Base-by-base conservation (phyloP, 2,329 filamentous ascomycete species). In the Talaromyces sp. region DNA sequence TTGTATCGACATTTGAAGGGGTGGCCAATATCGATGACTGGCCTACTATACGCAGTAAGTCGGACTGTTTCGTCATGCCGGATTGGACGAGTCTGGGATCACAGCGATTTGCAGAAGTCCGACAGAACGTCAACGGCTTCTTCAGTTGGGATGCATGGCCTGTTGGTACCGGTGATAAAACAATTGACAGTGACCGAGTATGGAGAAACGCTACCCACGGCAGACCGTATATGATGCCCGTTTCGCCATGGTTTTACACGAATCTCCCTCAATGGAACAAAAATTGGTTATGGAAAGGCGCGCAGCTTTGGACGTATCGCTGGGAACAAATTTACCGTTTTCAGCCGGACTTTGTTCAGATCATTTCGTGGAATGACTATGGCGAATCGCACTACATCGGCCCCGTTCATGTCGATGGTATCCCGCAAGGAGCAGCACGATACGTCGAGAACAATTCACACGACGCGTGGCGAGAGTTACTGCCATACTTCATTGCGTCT, bases 231-330 rank as follows among this genome's bases (percentile, higher is more conserved):
- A 84, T 86, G 79, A 84, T 84, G 82, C 80, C 83, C 2, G 81
- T 86, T 8, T 83, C 82, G 0, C 84, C 85, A 0, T 87, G 84
- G 85, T 85, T 81, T 72, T 84, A 75, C 73, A 87, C 87, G 61
- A 84, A 87, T 66, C 76, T 88, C 75, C 80, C 83, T 0, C 74
- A 78, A 8, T 88, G 81, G 69, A 74, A 78, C 59, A 89, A 89
- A 75, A 87, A 87, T 72, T 89, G 87, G 86, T 78, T 88, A 5
- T 89, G 85, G 80, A 80, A 81, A 47, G 84, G 85, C 3, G 87
- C 89, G 66, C 78, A 83, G 54, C 75, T 89, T 13, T 90, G 87
- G 86, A 82, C 80, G 65, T 77, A 85, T 59, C 83, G 87, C 9
- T 89, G 87, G 87, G 74, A 81, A 59, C 80, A 87, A 66, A 80